Conservation (phyloP, 495 filamentous ascomycete species). For the Neurospora sp. region DNA sequence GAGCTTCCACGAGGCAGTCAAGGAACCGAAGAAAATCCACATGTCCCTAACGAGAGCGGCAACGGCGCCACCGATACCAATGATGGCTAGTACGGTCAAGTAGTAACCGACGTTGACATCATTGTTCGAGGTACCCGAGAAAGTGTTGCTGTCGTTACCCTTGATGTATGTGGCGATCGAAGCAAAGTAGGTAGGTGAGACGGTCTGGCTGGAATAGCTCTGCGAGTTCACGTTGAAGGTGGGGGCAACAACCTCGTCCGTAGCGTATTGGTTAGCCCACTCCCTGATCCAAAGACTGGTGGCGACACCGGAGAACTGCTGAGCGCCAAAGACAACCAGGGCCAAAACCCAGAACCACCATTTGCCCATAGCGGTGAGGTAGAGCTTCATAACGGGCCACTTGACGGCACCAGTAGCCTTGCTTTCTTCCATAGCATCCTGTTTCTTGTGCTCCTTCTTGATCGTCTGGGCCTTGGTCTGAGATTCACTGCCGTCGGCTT, state of each 20-base stretch:
- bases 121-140: conserved; percentile 15
- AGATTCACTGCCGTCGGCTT: conserved; percentile 24
- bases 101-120: conserved; percentile 78
- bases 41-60: conserved; percentile 72
- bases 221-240: conserved; percentile 28
- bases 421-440: conserved; percentile 51
- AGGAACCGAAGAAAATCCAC: conserved; percentile 84
- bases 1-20: conserved; percentile 78
- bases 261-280: conserved; percentile 57
- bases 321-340: conserved; percentile 58
- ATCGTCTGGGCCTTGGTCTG: conserved; percentile 25
- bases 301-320: conserved; percentile 75
- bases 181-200: conserved; percentile 27
- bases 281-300: conserved; percentile 90
- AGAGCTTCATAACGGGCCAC: conserved; percentile 72
- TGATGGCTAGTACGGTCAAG: conserved; percentile 66
- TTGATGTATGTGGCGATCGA: conserved; percentile 24
- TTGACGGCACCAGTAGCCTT: conserved; percentile 82
- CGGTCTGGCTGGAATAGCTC: conserved; percentile 17
- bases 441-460: conserved; percentile 38
- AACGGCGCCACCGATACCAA: conserved; percentile 62
- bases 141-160: conserved; percentile 8
- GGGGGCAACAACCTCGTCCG: conserved; percentile 19
- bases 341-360: conserved; percentile 91
- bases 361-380: conserved; percentile 77